These are phyloP conservation scores for Blechomonas ayalai DNA, from an alignment of 208 protist genomes.

Conservation along the genomic window DNA sequence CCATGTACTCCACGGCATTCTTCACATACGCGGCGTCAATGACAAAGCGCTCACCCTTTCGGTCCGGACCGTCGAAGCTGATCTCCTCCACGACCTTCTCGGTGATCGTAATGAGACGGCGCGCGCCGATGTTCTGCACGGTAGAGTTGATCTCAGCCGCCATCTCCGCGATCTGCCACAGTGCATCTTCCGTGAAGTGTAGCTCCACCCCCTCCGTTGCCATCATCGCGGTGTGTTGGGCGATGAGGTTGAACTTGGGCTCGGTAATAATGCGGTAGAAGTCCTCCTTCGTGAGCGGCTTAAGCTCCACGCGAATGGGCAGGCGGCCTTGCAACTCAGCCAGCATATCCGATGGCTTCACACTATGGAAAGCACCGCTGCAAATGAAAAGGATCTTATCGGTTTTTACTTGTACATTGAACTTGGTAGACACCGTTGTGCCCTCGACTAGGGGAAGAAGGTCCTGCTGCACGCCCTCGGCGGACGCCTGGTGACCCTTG, in stretches of 20 bases:
- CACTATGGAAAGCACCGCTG: conserved; percentile 96
- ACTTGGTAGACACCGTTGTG: conserved; percentile 95
- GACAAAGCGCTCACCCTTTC: conserved; percentile 73
- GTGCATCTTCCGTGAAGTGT: conserved; percentile 91
- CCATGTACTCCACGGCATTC: conserved; percentile 83
- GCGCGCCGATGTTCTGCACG: conserved; percentile 97
- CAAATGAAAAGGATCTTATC: conserved; percentile 98
- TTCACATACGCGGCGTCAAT: conserved; percentile 89
- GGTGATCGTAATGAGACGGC: conserved; percentile 96
- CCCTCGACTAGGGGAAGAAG: conserved; percentile 97
- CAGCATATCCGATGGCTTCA: conserved; percentile 93
- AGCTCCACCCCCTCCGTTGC: conserved; percentile 95
- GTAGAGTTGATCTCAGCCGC: conserved; percentile 94
- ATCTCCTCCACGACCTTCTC: conserved; percentile 96
- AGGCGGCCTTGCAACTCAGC: conserved; percentile 96
- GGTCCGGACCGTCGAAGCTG: conserved; percentile 87
- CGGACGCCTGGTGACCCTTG: conserved; percentile 90
- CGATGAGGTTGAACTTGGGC: conserved; percentile 96
- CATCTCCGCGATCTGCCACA: conserved; percentile 94
- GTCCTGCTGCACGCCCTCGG: conserved; percentile 98
- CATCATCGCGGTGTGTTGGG: conserved; percentile 93
- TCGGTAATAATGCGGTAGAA: conserved; percentile 97
- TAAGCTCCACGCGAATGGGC: conserved; percentile 97
- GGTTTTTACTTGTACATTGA: conserved; percentile 95
- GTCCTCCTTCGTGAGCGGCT: conserved; percentile 93